A percentile compares a stretch with the other conserved stretches of the same genome.
Conservation (phyloP, 805 yeast genomes). For the Yarrowia sp. region DNA sequence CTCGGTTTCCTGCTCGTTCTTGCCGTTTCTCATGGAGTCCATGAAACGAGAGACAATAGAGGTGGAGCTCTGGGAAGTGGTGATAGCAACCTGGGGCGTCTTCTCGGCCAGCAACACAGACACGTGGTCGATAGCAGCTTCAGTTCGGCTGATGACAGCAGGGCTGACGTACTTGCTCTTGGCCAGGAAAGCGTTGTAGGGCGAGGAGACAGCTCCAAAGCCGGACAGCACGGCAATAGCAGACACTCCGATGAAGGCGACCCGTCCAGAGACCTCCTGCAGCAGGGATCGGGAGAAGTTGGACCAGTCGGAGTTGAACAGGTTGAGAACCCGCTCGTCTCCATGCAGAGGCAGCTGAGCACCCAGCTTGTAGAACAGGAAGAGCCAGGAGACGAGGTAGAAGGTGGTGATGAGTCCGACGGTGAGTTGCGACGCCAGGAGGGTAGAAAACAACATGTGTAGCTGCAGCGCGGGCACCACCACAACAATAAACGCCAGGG, state of each 20-base stretch:
- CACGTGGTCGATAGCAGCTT: slow-evolving; percentile 35
- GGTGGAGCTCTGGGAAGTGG: slow-evolving; percentile 3
- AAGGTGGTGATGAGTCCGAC: not conserved
- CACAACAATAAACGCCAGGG: slow-evolving; percentile 21
- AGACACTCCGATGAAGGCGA: slow-evolving; percentile 44
- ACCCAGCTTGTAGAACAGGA: slow-evolving; percentile 35
- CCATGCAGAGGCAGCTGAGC: slow-evolving; percentile 34
- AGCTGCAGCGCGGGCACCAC: slow-evolving; percentile 12
- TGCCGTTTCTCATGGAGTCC: slow-evolving; percentile 11
- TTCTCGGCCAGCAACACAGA: slow-evolving; percentile 36
- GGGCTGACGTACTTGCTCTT: slow-evolving; percentile 30
- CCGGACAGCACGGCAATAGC: slow-evolving; percentile 45
- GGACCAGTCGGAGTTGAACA: not conserved
- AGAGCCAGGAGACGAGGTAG: slow-evolving; percentile 34
- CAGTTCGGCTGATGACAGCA: slow-evolving; percentile 35
- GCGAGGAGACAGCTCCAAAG: slow-evolving; percentile 44
- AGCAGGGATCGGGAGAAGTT: not conserved
- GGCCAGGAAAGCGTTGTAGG: slow-evolving; percentile 34
- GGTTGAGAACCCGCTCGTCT: not conserved
- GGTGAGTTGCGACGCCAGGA: not conserved
- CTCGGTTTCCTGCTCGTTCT: slow-evolving; percentile 35
- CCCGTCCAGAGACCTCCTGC: slow-evolving; percentile 37
- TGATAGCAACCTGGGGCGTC: slow-evolving; percentile 2
- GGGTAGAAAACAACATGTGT: not conserved
- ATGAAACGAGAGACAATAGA: slow-evolving; percentile 9